Conservation (phyloP, 75 land plant species). For the Larix kaempferi region DNA sequence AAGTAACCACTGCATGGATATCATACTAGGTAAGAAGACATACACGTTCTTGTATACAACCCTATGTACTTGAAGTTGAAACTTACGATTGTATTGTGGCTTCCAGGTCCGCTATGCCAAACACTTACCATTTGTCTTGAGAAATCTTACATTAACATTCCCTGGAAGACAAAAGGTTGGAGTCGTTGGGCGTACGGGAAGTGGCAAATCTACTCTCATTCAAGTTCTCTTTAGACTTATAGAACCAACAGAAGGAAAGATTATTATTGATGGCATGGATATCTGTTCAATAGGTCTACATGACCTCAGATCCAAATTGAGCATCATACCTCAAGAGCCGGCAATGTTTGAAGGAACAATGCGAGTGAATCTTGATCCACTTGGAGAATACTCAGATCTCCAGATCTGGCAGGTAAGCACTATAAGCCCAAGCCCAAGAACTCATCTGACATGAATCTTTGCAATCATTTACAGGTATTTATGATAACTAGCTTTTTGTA, state of each 20-base stretch:
- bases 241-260: constrained; percentile 79
- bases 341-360: constrained; percentile 91
- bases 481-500: too few relatives aligned
- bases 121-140: constrained; percentile 75
- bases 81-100: too few relatives aligned
- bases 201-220: constrained; percentile 94
- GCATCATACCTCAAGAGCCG: constrained; percentile 97
- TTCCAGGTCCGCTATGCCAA: constrained; percentile 82
- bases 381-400: constrained; percentile 55
- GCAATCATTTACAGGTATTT: too few relatives aligned
- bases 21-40: too few relatives aligned
- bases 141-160: constrained; percentile 77
- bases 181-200: constrained; percentile 93
- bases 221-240: constrained; percentile 91
- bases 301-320: constrained; percentile 76
- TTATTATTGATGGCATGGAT: constrained; percentile 77
- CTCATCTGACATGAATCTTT: too few relatives aligned
- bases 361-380: constrained; percentile 82
- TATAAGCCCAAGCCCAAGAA: too few relatives aligned
- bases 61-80: too few relatives aligned
- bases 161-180: constrained; percentile 86
- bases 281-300: constrained; percentile 78
- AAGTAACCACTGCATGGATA: too few relatives aligned
- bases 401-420: constrained; percentile 77
- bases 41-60: too few relatives aligned